Percentiles rank a stretch among this genome's conserved stretches.
These are phyloP conservation scores for Madurella fahalii DNA, from an alignment of 2,329 filamentous ascomycete species.

Conservation along the genomic window DNA sequence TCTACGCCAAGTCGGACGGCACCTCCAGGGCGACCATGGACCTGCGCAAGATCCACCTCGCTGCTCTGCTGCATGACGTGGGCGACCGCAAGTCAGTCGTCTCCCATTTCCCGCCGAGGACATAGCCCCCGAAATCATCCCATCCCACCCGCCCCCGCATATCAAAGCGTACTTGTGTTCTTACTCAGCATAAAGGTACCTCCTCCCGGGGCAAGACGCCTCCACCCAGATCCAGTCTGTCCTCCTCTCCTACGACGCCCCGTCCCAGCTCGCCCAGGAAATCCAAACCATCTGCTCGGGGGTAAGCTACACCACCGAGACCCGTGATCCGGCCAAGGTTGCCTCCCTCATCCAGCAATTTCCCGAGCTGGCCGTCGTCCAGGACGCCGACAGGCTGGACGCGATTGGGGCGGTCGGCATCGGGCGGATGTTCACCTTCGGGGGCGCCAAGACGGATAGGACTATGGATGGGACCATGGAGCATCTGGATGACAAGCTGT, in stretches of 20 bases:
- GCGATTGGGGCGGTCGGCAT: conserved; percentile 84
- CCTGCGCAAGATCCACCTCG: conserved; percentile 58
- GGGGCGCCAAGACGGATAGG: conserved; percentile 55
- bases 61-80: conserved; percentile 80
- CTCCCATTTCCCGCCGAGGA: not conserved
- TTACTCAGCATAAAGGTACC: conserved; percentile 43
- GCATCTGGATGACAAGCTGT: conserved; percentile 74
- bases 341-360: conserved; percentile 56
- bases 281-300: conserved; percentile 70
- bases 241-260: conserved; percentile 54
- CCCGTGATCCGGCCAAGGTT: conserved; percentile 57
- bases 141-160: no score
- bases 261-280: conserved; percentile 53
- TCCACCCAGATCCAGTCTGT: conserved; percentile 53
- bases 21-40: conserved; percentile 36
- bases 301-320: conserved; percentile 75
- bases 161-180: not conserved
- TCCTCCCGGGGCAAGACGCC: conserved; percentile 52
- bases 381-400: conserved; percentile 91
- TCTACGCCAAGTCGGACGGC: conserved; percentile 49
- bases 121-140: not conserved
- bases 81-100: conserved; percentile 65
- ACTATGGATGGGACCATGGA: conserved; percentile 62
- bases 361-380: conserved; percentile 78
- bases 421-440: conserved; percentile 71